Conservation (phyloP, 306 rosid species). For the Cucurbita argyrosperma region DNA sequence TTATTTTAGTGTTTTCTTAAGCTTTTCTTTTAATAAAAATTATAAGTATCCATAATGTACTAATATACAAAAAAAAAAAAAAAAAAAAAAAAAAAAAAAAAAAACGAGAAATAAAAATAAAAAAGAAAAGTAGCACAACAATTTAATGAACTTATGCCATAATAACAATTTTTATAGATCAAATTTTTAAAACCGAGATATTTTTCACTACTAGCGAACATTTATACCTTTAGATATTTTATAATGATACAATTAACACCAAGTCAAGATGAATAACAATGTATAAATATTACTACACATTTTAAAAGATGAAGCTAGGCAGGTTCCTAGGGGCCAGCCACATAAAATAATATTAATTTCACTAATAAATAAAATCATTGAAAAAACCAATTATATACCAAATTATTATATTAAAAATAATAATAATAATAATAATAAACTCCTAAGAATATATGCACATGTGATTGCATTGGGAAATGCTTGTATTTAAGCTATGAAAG, state of each 20-base stretch:
- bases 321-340: background rate
- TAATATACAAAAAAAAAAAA: too few relatives aligned
- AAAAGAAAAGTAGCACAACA: too few relatives aligned
- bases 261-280: background rate
- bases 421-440: too few relatives aligned
- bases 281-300: background rate
- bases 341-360: background rate
- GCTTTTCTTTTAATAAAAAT: background rate
- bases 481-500: background rate
- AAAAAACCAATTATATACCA: background rate
- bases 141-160: too few relatives aligned
- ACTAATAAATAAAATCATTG: background rate
- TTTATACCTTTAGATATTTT: too few relatives aligned
- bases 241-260: too few relatives aligned
- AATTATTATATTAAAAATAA: background rate
- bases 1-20: background rate
- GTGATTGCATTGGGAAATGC: slow-evolving; percentile 6
- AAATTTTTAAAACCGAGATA: too few relatives aligned
- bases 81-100: too few relatives aligned
- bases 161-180: too few relatives aligned
- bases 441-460: slow-evolving; percentile 3
- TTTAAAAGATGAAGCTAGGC: background rate
- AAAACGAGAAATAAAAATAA: too few relatives aligned
- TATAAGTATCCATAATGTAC: background rate
- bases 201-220: too few relatives aligned